Evolutionary conservation across 192 early-diverging fungal species (phyloP), one percentile per base, ranked within the genome.

Genomic region (Linderina pennispora): DNA sequence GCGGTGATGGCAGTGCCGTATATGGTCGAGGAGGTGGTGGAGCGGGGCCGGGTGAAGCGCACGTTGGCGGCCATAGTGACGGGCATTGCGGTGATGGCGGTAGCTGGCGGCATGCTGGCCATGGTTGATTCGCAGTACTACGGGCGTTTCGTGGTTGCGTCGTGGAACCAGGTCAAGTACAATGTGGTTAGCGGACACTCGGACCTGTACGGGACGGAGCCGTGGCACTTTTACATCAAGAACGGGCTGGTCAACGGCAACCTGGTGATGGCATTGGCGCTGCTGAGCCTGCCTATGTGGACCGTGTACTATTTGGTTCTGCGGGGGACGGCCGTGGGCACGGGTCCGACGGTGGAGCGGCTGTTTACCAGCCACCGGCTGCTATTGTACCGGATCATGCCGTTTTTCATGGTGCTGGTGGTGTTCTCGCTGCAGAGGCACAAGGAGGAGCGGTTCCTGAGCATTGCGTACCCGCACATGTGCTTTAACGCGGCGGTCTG

Each of bases 391-490:
- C 80, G 82, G 39, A 61, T 91, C 1, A 24, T 64, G 35, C 86
- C 85, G 7, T 85, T 94, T 20, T 85, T 86, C 34, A 31, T 91
- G 13, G 84, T 81, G 81, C 72, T 97, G 21, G 39, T 50, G 2
- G 81, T 88, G 19, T 94, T 98, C 45, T 84, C 82, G 2, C 17
- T 76, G 9, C 92, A 94, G 62, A 83, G 91, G n/a, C 96, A 98
- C 75, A 98, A 98, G 65, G 96, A 98, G 53, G 96, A 98, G 48
- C 79, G 96, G 3, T 98, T 98, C 50, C 50, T 98, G 50, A 94
- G 76, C 62, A 85, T 97, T 15, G 84, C 85, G 1, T 98, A 95
- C 55, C 96, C 96, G 28, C 51, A 89, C 31, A 61, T 98, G 21
- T 82, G 84, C 57, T 79, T 91, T 28, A 86, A 83, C 46, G 91